Percentiles rank a stretch among this genome's conserved stretches.
Conservation (phyloP, 352 stramenopile species). For the Phytophthora kernoviae region DNA sequence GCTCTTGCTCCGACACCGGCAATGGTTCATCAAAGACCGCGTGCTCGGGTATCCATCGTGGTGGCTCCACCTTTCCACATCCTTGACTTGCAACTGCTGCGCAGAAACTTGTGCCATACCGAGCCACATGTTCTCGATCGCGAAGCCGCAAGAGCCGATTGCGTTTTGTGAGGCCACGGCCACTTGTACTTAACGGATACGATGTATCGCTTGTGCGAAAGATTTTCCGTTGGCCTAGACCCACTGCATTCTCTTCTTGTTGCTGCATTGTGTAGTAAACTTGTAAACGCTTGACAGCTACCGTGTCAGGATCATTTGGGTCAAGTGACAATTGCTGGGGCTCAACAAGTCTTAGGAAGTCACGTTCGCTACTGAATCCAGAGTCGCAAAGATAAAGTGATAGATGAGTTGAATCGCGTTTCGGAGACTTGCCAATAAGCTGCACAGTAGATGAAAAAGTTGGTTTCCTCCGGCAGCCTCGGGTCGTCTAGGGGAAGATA, state of each 20-base stretch:
- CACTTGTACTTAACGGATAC: conserved; percentile 18
- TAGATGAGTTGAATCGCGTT: conserved; percentile 10
- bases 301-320: conserved; percentile 78
- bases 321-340: conserved; percentile 51
- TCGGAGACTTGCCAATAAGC: conserved; percentile 23
- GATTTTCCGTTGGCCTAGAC: conserved; percentile 24
- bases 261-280: conserved; percentile 40
- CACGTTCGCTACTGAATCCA: conserved; percentile 58
- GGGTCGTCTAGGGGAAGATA: conserved; percentile 33
- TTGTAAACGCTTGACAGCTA: conserved; percentile 48
- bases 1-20: conserved; percentile 64
- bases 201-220: conserved; percentile 28
- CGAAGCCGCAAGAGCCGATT: conserved; percentile 64
- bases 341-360: conserved; percentile 63
- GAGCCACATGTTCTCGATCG: conserved; percentile 52
- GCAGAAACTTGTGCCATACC: conserved; percentile 50
- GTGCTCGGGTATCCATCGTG: conserved; percentile 29
- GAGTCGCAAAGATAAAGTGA: conserved; percentile 31
- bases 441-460: conserved; percentile 16
- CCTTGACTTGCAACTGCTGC: conserved; percentile 25
- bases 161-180: conserved; percentile 57
- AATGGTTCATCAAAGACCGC: conserved; percentile 70
- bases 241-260: conserved; percentile 37
- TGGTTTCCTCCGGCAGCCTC: conserved; percentile 16
- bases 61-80: conserved; percentile 24